phyloP scores from a whole-genome alignment of 2,329 filamentous ascomycete genomes.

The Sporothrix schenckii region DNA sequence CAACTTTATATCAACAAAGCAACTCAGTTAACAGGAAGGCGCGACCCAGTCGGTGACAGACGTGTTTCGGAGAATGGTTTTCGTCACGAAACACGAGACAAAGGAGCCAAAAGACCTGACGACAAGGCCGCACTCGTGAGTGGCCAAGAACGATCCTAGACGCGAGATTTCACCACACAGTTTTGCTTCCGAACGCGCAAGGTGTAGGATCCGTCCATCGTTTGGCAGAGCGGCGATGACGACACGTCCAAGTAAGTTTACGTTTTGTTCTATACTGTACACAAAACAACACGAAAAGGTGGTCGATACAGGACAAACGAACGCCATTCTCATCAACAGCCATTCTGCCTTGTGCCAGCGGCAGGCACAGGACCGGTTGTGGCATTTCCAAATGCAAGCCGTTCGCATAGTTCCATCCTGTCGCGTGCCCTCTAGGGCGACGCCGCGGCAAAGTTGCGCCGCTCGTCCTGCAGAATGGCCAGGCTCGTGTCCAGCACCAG shows the following conservation, averaged over 20 bases:
- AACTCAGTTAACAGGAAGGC: conserved; percentile 4
- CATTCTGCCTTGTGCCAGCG: too few relatives aligned
- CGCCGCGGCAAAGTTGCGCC: conserved; percentile 9
- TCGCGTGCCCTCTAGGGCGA: background rate
- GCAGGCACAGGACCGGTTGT: too few relatives aligned
- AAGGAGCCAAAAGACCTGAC: background rate
- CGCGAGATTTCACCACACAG: background rate
- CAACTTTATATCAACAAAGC: conserved; percentile 11
- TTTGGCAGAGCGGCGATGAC: too few relatives aligned
- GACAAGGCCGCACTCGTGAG: background rate
- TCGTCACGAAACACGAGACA: background rate
- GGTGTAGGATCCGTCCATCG: background rate
- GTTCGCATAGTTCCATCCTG: background rate
- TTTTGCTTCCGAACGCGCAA: background rate
- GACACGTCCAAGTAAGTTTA: background rate
- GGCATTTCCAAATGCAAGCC: too few relatives aligned
- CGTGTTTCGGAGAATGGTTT: background rate
- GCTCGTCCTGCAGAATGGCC: conserved; percentile 14
- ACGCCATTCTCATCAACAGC: background rate
- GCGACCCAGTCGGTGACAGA: background rate
- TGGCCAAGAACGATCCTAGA: too few relatives aligned
- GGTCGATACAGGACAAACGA: background rate
- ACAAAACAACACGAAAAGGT: background rate
- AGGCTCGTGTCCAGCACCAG: conserved; percentile 13
- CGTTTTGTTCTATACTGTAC: background rate